Evolutionary conservation across 305 asterid genomes (phyloP).

Genomic region (Fraxinus velutina): DNA sequence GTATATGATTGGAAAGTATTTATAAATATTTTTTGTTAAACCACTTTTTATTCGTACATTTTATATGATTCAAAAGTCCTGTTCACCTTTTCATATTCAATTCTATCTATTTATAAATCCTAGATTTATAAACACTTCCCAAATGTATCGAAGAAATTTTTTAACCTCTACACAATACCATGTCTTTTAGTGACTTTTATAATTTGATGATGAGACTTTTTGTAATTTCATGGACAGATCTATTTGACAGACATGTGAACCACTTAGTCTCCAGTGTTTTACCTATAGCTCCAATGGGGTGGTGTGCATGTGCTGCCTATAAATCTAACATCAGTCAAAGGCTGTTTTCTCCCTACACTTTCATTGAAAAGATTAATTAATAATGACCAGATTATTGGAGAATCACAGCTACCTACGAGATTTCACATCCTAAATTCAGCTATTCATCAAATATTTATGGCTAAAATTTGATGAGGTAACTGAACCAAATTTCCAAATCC

Average conservation of each 20-base stretch:
- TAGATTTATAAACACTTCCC: neutral
- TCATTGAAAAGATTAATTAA: conserved; percentile 24
- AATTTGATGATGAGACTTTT: conserved; percentile 16
- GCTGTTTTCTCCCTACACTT: conserved; percentile 18
- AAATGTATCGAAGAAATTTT: neutral
- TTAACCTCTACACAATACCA: conserved; percentile 28
- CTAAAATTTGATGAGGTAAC: conserved; percentile 13
- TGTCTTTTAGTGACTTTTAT: conserved; percentile 38
- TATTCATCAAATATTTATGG: neutral
- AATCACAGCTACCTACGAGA: conserved; percentile 28
- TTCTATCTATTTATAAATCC: neutral
- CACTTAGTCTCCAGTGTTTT: conserved; percentile 35
- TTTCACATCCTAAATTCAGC: conserved; percentile 27
- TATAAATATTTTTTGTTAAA: too few species aligned
- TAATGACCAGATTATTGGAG: conserved; percentile 37
- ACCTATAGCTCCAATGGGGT: conserved; percentile 38
- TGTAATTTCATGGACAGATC: conserved; percentile 46
- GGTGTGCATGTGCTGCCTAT: conserved; percentile 77
- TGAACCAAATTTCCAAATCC: neutral
- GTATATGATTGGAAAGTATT: neutral
- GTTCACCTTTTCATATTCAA: neutral
- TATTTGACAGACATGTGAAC: conserved; percentile 64
- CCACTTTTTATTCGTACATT: neutral
- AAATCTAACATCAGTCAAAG: conserved; percentile 29
- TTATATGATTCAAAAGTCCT: neutral